Percentiles rank a stretch among this genome's conserved stretches.
Evolutionary conservation across 208 protist genomes (phyloP).

Genomic region (Wallacemonas collosoma): DNA sequence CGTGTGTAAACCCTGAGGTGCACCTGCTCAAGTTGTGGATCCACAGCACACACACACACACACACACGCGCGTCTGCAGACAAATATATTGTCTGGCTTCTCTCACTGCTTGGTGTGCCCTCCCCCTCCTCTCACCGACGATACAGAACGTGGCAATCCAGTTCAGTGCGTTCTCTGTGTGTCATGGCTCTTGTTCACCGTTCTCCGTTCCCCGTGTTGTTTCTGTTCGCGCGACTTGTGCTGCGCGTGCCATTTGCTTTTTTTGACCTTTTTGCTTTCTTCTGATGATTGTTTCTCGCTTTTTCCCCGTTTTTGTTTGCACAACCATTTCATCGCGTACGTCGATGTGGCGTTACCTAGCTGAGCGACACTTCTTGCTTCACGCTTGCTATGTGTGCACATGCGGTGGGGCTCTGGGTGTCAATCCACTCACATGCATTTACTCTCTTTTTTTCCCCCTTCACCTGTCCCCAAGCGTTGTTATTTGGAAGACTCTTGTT

Average conservation of each 20-base stretch:
- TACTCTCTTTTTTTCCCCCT: background rate
- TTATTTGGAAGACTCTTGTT: too few species aligned
- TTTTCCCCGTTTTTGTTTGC: background rate
- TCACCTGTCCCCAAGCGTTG: background rate
- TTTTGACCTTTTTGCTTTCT: slow-evolving; percentile 7
- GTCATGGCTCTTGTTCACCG: slow-evolving; percentile 13
- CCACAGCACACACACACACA: too few species aligned
- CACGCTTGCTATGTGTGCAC: background rate
- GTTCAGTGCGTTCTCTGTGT: background rate
- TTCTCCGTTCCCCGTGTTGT: slow-evolving; percentile 16
- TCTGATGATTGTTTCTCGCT: slow-evolving; percentile 3
- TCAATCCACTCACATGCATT: background rate
- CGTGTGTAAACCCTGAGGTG: background rate
- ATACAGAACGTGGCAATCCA: too few species aligned
- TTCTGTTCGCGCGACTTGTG: slow-evolving; percentile 14
- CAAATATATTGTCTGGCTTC: too few species aligned
- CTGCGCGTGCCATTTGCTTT: slow-evolving; percentile 13
- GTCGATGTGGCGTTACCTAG: background rate
- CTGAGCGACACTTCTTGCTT: background rate
- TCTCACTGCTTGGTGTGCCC: too few species aligned
- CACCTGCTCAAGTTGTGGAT: too few species aligned
- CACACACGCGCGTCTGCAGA: too few species aligned
- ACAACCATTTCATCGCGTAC: slow-evolving; percentile 7
- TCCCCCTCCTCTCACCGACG: too few species aligned
- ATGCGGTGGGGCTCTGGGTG: background rate